A percentile compares a stretch with the other conserved stretches of the same genome.
phyloP scores from a whole-genome alignment of 1,284 basidiomycete species.

The Apiotrichum siamense region DNA sequence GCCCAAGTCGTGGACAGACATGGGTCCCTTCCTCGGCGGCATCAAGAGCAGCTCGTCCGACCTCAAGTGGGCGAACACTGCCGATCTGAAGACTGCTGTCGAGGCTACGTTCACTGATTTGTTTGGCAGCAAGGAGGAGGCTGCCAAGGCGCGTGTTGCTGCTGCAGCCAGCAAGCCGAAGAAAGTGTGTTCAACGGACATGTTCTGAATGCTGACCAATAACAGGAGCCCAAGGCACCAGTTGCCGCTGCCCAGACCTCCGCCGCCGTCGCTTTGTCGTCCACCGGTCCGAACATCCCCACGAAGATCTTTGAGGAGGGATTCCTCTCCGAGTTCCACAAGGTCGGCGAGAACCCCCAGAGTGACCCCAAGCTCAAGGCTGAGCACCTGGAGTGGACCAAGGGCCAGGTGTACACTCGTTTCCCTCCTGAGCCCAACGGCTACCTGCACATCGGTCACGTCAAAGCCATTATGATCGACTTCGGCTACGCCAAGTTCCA shows the following conservation, averaged over 20 bases:
- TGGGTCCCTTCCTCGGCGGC: constrained; percentile 64
- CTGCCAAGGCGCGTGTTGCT: constrained; percentile 62
- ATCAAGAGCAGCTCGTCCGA: constrained; percentile 60
- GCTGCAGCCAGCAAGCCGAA: constrained; percentile 63
- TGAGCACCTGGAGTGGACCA: constrained; percentile 73
- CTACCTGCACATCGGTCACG: constrained; percentile 92
- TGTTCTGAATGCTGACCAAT: not conserved
- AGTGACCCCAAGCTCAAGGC: constrained; percentile 70
- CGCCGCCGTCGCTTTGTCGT: constrained; percentile 39
- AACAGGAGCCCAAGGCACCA: constrained; percentile 53
- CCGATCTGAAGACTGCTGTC: constrained; percentile 82
- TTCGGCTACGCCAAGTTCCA: constrained; percentile 95
- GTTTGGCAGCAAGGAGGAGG: constrained; percentile 70
- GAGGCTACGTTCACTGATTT: constrained; percentile 67
- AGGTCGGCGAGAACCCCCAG: constrained; percentile 91
- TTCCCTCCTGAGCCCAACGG: constrained; percentile 99
- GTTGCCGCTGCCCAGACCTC: constrained; percentile 25
- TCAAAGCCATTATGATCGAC: constrained; percentile 96
- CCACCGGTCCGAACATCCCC: constrained; percentile 35
- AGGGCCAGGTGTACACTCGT: constrained; percentile 83
- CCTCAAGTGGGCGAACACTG: constrained; percentile 75
- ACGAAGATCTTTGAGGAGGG: constrained; percentile 81
- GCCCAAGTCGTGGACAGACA: constrained; percentile 65
- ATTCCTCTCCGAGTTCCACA: constrained; percentile 88
- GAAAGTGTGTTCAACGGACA: constrained; percentile 22